Evolutionary conservation across 139 green algal genomes (phyloP).

Genomic region (Dunaliella primolecta): DNA sequence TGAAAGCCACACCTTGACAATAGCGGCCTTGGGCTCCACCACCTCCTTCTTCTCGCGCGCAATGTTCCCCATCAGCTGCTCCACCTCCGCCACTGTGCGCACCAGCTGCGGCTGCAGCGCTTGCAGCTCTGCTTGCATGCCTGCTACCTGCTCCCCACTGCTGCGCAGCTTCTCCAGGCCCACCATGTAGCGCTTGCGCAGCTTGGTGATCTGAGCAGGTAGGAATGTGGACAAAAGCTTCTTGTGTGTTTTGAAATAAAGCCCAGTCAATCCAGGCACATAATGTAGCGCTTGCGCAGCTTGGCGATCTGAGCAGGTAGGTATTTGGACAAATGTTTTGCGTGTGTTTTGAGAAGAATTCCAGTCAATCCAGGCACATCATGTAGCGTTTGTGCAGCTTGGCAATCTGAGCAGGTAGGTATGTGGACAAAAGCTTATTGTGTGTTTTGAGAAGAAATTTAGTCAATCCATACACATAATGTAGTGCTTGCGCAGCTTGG

Average conservation of each 20-base stretch:
- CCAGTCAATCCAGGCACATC: no score
- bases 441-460: background rate
- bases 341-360: no score
- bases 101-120: slow-evolving; percentile 76
- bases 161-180: slow-evolving; percentile 72
- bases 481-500: slow-evolving; percentile 19
- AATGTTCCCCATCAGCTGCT: slow-evolving; percentile 66
- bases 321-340: background rate
- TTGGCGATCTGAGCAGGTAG: background rate
- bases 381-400: slow-evolving; percentile 4
- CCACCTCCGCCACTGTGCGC: slow-evolving; percentile 59
- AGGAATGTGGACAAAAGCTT: background rate
- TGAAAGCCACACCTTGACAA: slow-evolving; percentile 27
- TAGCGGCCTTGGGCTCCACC: slow-evolving; percentile 53
- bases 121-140: slow-evolving; percentile 67
- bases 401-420: slow-evolving; percentile 3
- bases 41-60: slow-evolving; percentile 65
- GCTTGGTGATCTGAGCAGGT: slow-evolving; percentile 13
- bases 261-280: no score
- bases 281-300: slow-evolving; percentile 24
- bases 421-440: background rate
- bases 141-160: slow-evolving; percentile 56
- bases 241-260: background rate
- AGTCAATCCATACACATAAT: no score
- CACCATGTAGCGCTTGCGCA: slow-evolving; percentile 12